phyloP scores from a whole-genome alignment of 441 rosid species.

The Pelargonium hybrid region DNA sequence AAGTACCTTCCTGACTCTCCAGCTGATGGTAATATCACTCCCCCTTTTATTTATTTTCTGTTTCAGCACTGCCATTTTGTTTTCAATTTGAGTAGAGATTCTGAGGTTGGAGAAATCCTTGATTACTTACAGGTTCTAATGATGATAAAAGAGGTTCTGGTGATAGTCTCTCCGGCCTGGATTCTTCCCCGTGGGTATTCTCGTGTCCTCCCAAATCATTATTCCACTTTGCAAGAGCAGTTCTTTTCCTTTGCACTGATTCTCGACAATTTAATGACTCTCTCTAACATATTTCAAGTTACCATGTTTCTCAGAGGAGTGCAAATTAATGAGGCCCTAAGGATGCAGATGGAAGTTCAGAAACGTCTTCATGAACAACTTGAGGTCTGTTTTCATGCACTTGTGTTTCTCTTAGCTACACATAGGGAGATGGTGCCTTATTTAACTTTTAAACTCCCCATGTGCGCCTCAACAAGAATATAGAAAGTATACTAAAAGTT shows the following conservation, averaged over 20 bases:
- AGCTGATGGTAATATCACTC: slow-evolving; percentile 18
- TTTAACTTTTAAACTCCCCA: not conserved
- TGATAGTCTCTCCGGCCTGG: slow-evolving; percentile 10
- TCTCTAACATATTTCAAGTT: not conserved
- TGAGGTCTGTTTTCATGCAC: slow-evolving; percentile 14
- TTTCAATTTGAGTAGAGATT: not conserved
- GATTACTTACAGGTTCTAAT: not conserved
- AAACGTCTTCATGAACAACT: slow-evolving; percentile 26
- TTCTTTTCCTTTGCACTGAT: not conserved
- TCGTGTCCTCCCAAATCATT: not conserved
- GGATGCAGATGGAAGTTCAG: slow-evolving; percentile 25
- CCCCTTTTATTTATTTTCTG: not conserved
- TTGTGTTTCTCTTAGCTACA: not conserved
- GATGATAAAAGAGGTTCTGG: slow-evolving; percentile 12
- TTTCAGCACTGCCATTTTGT: not conserved
- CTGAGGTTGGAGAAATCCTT: not conserved
- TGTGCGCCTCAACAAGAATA: not conserved
- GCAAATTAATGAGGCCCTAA: slow-evolving; percentile 20
- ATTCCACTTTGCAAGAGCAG: not conserved
- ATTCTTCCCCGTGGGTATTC: slow-evolving; percentile 8
- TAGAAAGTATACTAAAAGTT: not conserved
- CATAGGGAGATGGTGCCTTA: not conserved
- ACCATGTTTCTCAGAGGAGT: slow-evolving; percentile 13
- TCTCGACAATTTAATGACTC: not conserved
- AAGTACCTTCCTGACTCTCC: slow-evolving; percentile 23